These are phyloP conservation scores for Verticillium alfalfae DNA, from an alignment of 2,329 filamentous ascomycete species.

Conservation along the genomic window DNA sequence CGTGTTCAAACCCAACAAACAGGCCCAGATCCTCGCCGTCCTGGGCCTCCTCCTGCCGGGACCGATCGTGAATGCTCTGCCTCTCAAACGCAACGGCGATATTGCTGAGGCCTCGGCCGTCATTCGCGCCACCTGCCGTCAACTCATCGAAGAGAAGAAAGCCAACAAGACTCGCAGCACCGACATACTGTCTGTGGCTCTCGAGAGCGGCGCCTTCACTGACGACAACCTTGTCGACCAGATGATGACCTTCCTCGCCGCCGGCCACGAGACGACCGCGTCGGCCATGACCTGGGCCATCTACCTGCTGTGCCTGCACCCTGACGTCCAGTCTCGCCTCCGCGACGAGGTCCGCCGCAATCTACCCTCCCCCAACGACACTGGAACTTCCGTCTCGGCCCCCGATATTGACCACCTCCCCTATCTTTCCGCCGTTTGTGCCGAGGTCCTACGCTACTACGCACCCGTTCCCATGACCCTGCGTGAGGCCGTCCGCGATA, in stretches of 20 bases:
- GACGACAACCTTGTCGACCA: conserved; percentile 82
- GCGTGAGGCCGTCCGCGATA: conserved; percentile 60
- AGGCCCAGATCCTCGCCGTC: conserved; percentile 51
- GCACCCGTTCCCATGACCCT: conserved; percentile 67
- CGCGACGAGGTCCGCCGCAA: conserved; percentile 60
- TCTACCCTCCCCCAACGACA: conserved; percentile 43
- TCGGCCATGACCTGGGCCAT: conserved; percentile 70
- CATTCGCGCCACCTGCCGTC: conserved; percentile 61
- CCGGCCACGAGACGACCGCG: conserved; percentile 76
- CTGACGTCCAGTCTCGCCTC: conserved; percentile 59
- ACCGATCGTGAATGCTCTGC: conserved; percentile 57
- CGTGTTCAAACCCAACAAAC: conserved; percentile 47
- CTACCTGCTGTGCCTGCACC: conserved; percentile 63
- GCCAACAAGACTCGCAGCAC: conserved; percentile 43
- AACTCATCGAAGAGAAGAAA: conserved; percentile 69
- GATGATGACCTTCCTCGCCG: conserved; percentile 84
- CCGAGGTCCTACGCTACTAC: conserved; percentile 69
- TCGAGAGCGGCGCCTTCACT: conserved; percentile 68
- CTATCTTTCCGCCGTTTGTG: conserved; percentile 75
- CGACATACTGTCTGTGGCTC: conserved; percentile 77
- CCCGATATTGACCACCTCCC: conserved; percentile 65
- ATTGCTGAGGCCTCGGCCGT: conserved; percentile 48
- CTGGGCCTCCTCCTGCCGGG: conserved; percentile 57
- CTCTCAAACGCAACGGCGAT: conserved; percentile 65
- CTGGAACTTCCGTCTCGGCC: conserved; percentile 36